Base-by-base conservation (phyloP, 441 rosid species). In the Erysimum pusillum region DNA sequence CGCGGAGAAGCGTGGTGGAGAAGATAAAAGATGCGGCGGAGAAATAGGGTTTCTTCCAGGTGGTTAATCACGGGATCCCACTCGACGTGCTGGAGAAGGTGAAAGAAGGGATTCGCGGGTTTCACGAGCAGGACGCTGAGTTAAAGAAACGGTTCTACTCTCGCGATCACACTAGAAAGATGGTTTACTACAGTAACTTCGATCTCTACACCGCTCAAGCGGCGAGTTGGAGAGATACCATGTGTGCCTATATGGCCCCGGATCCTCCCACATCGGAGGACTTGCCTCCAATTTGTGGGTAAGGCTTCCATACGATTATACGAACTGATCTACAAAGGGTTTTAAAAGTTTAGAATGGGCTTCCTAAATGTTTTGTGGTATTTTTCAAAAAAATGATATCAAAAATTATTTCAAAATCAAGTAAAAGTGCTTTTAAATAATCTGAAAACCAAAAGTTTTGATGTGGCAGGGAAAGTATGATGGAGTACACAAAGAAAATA, bases 401-500 rank as follows among this genome's bases (percentile, higher is more conserved):
- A 22, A 2, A 22, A 22, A 1, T 22, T 22, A 22, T 22, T 22
- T 22, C 25, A 22, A 22, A 22, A 22, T 22, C 25, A 22, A 22
- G 25, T 22, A 22, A 22, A 22, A 22, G 25, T 22, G 25, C 25
- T 22, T 22, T 22, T 22, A 22, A 22, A 22, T 22, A 22, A 42
- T 42, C 6, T 12, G 46, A 22, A 22, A 42, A 42, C 5, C 46
- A 42, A 12, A 42, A 42, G 7, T 42, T 42, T 13, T 68, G 63
- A 1, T 61, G 63, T 25, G 34, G 68, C 62, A 89, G 93, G 61
- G 87, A 89, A 11, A 61, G 80, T 56, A 12, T 83, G 65, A 17
- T 79, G n/a, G 79, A 84, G 45, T 87, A 78, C 83, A 76, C 82
- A 25, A 79, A 80, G 25, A 71, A 73, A 69, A 82, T 85, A 13